These are phyloP conservation scores for Colletotrichum sp. DNA, from an alignment of 2,329 filamentous ascomycete species.

Conservation along the genomic window DNA sequence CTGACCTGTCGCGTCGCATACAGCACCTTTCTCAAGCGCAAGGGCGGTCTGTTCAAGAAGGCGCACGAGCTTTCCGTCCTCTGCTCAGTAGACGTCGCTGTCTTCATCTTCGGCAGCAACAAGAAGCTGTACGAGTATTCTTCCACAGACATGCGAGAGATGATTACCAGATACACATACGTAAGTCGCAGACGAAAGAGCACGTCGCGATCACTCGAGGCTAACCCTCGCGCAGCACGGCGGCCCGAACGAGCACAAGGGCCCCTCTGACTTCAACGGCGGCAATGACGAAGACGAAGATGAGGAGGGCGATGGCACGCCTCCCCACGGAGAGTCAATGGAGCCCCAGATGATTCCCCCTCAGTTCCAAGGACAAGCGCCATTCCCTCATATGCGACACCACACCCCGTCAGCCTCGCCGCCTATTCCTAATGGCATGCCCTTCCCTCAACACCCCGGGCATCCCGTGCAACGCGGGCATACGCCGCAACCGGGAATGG, in stretches of 20 bases:
- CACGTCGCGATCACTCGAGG: not conserved
- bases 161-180: slow-evolving; percentile 87
- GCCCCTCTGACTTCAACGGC: slow-evolving; percentile 88
- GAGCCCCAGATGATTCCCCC: slow-evolving; percentile 70
- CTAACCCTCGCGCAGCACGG: slow-evolving; percentile 70
- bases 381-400: slow-evolving; percentile 84
- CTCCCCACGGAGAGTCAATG: slow-evolving; percentile 68
- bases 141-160: slow-evolving; percentile 89
- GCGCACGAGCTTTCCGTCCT: slow-evolving; percentile 97
- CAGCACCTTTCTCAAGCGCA: slow-evolving; percentile 97
- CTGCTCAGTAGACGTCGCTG: slow-evolving; percentile 97
- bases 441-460: slow-evolving; percentile 61
- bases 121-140: slow-evolving; percentile 99
- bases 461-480: slow-evolving; percentile 67
- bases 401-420: slow-evolving; percentile 87
- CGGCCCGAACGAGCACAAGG: slow-evolving; percentile 93
- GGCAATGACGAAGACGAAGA: slow-evolving; percentile 87
- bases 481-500: slow-evolving; percentile 79
- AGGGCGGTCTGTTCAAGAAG: slow-evolving; percentile 99
- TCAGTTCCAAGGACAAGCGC: slow-evolving; percentile 70
- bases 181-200: slow-evolving; percentile 58
- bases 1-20: slow-evolving; percentile 14
- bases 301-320: slow-evolving; percentile 76
- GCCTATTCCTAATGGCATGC: slow-evolving; percentile 79
- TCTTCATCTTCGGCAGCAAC: slow-evolving; percentile 98